Evolutionary conservation across 805 yeast genomes (phyloP).

Genomic region (Tetrapisispora iriomotensis): DNA sequence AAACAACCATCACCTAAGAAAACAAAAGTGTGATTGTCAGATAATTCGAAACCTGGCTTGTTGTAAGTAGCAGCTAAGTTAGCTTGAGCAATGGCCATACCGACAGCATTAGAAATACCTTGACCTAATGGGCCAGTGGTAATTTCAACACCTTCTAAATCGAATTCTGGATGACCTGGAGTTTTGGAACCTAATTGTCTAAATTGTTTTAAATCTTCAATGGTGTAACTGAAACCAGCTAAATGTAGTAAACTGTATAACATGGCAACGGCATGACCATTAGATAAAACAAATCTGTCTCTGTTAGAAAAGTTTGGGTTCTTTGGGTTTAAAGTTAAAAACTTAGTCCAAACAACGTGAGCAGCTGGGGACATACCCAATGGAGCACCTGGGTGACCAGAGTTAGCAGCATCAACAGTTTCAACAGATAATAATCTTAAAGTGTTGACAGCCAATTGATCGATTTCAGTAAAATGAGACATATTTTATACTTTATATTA

Average conservation of each 20-base stretch:
- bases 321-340: conserved; percentile 79
- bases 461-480: conserved; percentile 44
- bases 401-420: conserved; percentile 76
- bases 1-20: conserved; percentile 96
- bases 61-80: conserved; percentile 88
- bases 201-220: conserved; percentile 83
- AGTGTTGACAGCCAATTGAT: conserved; percentile 70
- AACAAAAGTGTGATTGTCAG: conserved; percentile 67
- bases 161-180: conserved; percentile 97
- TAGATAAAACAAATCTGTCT: conserved; percentile 89
- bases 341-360: conserved; percentile 67
- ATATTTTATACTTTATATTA: conserved; percentile 5
- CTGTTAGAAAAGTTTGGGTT: conserved; percentile 90
- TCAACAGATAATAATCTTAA: conserved; percentile 86
- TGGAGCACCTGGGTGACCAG: conserved; percentile 99
- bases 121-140: conserved; percentile 99
- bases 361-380: conserved; percentile 96
- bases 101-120: conserved; percentile 94
- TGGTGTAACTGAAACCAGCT: conserved; percentile 67
- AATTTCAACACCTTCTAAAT: conserved; percentile 88
- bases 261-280: conserved; percentile 94
- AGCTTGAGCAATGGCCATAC: conserved; percentile 89
- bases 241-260: conserved; percentile 78
- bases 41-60: conserved; percentile 67
- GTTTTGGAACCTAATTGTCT: conserved; percentile 85